A percentile compares a stretch with the other conserved stretches of the same genome.
Conservation (phyloP, 306 rosid genomes). For the Prunus persica region Prunus_persica_NCBIv2 NC_034009.1:519001-519500, state of each 20-base stretch:
- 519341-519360: slow-evolving; percentile 24
- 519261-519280: slow-evolving; percentile 23
- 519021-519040: no score
- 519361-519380: slow-evolving; percentile 46
- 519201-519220: slow-evolving; percentile 24
- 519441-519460: slow-evolving; percentile 42
- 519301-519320: neutral
- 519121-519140: no score
- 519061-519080: no score
- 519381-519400: slow-evolving; percentile 22
- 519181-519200: neutral
- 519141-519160: no score
- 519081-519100: no score
- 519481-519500: slow-evolving; percentile 40
- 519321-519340: slow-evolving; percentile 31
- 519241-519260: slow-evolving; percentile 20
- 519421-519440: slow-evolving; percentile 27
- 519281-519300: neutral
- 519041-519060: no score
- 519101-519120: no score
- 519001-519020: no score
- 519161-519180: no score
- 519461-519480: slow-evolving; percentile 28
- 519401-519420: slow-evolving; percentile 6
- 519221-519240: slow-evolving; percentile 7